Base-by-base conservation (phyloP, 1,139 yeast species). In the Diutina catenulata region DNA sequence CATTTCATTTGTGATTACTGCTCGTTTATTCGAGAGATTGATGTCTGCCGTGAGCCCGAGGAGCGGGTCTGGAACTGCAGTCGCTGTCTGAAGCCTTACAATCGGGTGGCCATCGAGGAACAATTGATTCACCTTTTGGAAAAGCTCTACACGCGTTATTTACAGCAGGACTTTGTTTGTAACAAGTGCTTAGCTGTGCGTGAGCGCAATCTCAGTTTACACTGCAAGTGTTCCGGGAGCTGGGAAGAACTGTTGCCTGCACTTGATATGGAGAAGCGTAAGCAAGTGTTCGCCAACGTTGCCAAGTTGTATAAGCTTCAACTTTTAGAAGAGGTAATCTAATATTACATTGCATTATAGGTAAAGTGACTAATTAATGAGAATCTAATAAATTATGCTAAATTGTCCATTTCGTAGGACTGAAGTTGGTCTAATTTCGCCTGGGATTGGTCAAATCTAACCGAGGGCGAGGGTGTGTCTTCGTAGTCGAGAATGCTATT, bases 191-290 rank as follows among this genome's bases (percentile, higher is more conserved):
- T 72, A 31, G 74, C 68, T 42, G 64, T 86, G 40, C 74, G 76
- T 48, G 74, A 73, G 28, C 79, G 74, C 48, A 80, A 81, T 45
- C 66, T 93, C 72, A 73, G 87, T 37, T 67, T 67, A 25, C 77
- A 78, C 54, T 93, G 98, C 56, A 62, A 70, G 28, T 93, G 98
- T 55, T 87, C 98, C 0, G 98, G 99, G 3, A 55, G 60, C 26
- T 91, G 95, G 95, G 60, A 57, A 1, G 80, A 76, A 40, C 75
- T 84, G 0, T 53, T 78, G 19, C 53, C 66, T 10, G 60, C 65
- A 38, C 58, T 53, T 3, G 70, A 66, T 0, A 53, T 86, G 5
- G 59, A 62, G 24, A 60, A 60, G 38, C 63, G 63, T 39, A 50
- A 78, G 5, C 58, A 56, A 10, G 64, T 76, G 0, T 83, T 70